Evolutionary conservation across 495 filamentous ascomycete species (phyloP), one percentile per base, ranked within the genome.

Genomic region (Polyplosphaeria fusca): DNA sequence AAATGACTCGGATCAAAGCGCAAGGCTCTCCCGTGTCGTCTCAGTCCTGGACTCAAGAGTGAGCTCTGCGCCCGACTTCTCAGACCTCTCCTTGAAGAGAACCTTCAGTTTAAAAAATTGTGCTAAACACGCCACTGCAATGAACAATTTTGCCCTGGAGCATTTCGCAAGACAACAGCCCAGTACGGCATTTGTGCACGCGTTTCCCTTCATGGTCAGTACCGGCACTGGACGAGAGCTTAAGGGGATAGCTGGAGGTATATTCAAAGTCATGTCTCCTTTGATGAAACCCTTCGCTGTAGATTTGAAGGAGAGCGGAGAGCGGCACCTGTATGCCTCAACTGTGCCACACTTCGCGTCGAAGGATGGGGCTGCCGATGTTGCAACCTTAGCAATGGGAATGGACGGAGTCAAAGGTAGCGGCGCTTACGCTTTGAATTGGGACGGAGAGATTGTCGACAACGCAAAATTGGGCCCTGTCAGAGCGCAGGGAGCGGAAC

Each of bases 1-100:
- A 14, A 49, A 61, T 1, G 19, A 30, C 20, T 18, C 20, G 14
- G 58, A 56, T 38, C 16, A 49, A 4, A 52, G 52, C 0, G 16
- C 42, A 27, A 62, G 55, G 7, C 55, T 70, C 20, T 62, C 68
- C 20, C 68, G 70, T 38, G 64, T 66, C 35, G 63, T 71, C 14
- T 60, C 64, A 23, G 70, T 73, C 12, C 55, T 69, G 5, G 68
- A 62, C 26, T 48, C 60, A 14, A 16, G 41, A 11, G 18, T 52
- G 5, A 16, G 39, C 28, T 35, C 9, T 11, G 18, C 49, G 2
- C 51, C 66, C 7, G 56, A 65, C 20, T 52, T 64, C 30, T 38
- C 54, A 23, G 70, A 72, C 38, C 56, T 72, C 1, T 50, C 54
- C 0, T 57, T 71, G 5, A 64, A 61, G 47, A 43, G 50, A 38